Base-by-base conservation (phyloP, 129 eudicot species). In the Rutidosis leptorrhynchoides region DNA sequence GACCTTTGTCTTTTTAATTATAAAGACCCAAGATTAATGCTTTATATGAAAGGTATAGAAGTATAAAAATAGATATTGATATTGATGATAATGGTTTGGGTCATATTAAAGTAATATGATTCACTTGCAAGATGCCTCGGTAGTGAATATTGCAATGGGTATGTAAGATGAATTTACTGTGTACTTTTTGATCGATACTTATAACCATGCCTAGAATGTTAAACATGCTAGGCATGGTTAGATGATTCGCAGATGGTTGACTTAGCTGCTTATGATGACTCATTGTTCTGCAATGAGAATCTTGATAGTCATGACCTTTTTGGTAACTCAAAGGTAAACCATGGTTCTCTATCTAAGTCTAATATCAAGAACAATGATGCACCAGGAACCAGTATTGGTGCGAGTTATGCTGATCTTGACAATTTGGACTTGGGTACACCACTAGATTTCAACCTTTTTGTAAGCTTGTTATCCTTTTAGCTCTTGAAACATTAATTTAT, bases 401-500 rank as follows among this genome's bases (percentile, higher is more conserved):
- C 51, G 66, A 43, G 62, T 53, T 72, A 63, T n/a, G 65, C 72
- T 19, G 89, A 85, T 25, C 87, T 93, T 35, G 95, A 83, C 62
- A 74, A 85, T 76, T 42, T 92, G 51, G 90, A 80, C 20, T 65
- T 92, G 26, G 98, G 79, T 43, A 83, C 88, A 35, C 96, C 96
- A 43, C 95, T 95, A 14, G 95, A 88, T 81, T 80, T 82, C 40
- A 67, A 74, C 37, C 89, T 87, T 33, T 40, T 76, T 21, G 96
- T 88, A 85, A 82, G 88, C 74, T 63, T 26, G 37, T 14, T 29
- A 59, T 30, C 29, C 46, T 69, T 58, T 69, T 30, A 40, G n/a
- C 46, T 40, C 46, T 2, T 40, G 46, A 5, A 11, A 40, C 46
- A 10, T 40, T 10, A 40, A 10, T 40, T 40, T 40, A 16, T 5